Base-by-base conservation (phyloP, 805 yeast species). In the Wickerhamiella nectarea region DNA sequence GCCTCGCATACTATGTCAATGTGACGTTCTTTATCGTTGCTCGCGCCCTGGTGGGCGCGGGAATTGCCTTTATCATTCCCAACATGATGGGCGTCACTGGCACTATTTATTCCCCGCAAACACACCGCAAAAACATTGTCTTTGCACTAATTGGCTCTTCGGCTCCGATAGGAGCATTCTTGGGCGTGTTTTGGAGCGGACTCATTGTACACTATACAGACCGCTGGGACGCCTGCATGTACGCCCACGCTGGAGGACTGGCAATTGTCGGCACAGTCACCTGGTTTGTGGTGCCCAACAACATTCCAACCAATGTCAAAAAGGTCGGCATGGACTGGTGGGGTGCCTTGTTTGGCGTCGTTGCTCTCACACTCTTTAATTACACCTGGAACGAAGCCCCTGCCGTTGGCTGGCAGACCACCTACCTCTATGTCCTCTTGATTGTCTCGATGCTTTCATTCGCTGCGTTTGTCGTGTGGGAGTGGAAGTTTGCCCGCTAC, bases 311-410 rank as follows among this genome's bases (percentile, higher is more conserved):
- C 6, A 34, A 36, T 18, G 61, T 22, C 17, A 26, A 36, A 10
- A 21, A 36, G 7, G 45, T 42, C n/a, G 8, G 19, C 14, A 42
- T 74, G 61, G 78, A 75, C 53, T 66, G 69, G 61, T 45, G 59
- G 6, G 85, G 85, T n/a, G 64, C 79, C 0, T 14, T 61, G 0
- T 47, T 73, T 11, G 87, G 83, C 3, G 70, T 80, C 4, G 46
- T 62, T 5, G 84, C 83, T 0, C 58, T 82, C 38, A 66, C 79
- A 2, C 56, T 81, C 26, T 65, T 82, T 56, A 80, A 77, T 51
- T 75, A 80, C 55, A 74, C 74, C 2, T 75, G 84, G 75, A 80
- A 78, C 52, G 86, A 82, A 56, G 89, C 80, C 2, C 83, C 89
- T 0, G 67, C 71, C 4, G 78, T 64, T 2, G 84, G 87, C 17